These are phyloP conservation scores for Apiotrichum mycotoxinovorans DNA, from an alignment of 1,284 basidiomycete species.

Conservation along the genomic window DNA sequence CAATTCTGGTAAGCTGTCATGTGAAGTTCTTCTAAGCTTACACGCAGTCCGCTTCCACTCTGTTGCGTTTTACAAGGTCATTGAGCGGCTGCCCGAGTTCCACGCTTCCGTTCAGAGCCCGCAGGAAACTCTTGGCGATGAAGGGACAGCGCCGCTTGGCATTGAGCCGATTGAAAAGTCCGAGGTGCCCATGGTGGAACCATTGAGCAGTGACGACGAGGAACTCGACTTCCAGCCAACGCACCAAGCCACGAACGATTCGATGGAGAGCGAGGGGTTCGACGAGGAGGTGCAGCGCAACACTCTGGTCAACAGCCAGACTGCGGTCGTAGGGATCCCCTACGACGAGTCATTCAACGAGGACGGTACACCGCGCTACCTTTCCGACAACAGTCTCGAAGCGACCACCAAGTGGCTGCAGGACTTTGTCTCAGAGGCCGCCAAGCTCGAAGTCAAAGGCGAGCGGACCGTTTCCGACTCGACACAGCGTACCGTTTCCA, in stretches of 20 bases:
- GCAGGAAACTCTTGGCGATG: background rate
- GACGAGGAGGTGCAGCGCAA: constrained; percentile 4
- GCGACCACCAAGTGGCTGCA: background rate
- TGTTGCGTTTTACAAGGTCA: constrained; percentile 6
- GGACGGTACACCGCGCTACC: background rate
- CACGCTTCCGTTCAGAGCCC: background rate
- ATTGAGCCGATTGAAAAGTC: background rate
- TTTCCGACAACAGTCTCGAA: background rate
- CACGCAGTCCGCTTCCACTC: constrained; percentile 6
- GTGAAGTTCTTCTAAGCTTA: background rate
- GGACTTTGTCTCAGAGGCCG: background rate
- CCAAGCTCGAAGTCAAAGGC: background rate
- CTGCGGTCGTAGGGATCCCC: too few relatives aligned
- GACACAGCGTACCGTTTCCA: constrained; percentile 1
- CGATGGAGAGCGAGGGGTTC: background rate
- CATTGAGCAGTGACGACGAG: constrained; percentile 1
- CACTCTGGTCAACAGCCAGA: background rate
- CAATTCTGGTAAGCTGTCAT: constrained; percentile 3
- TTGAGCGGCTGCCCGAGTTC: constrained; percentile 12
- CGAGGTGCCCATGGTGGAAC: constrained; percentile 2
- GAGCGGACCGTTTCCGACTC: constrained; percentile 1
- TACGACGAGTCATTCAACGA: background rate
- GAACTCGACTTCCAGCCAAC: constrained; percentile 6
- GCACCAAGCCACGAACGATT: background rate
- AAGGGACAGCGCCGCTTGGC: background rate